These are phyloP conservation scores for Salix caprea DNA, from an alignment of 345 rosid species.

Conservation along the genomic window DNA sequence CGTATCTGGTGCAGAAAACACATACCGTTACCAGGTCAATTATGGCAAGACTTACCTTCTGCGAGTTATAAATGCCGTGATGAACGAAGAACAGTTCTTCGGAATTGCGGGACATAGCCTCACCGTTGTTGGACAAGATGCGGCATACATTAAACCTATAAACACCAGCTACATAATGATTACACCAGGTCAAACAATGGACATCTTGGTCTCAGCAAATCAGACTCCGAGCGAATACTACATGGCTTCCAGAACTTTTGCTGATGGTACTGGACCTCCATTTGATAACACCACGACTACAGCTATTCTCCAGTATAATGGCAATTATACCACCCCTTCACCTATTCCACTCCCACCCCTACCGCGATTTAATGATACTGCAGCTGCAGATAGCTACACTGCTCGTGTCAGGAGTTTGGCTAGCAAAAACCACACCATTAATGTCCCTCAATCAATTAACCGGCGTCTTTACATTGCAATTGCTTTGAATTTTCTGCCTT, in stretches of 20 bases:
- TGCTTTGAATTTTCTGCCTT: conserved; percentile 19
- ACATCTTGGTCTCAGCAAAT: conserved; percentile 63
- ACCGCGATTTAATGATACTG: conserved; percentile 15
- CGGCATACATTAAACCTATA: conserved; percentile 25
- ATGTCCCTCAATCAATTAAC: conserved; percentile 23
- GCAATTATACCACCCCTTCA: conserved; percentile 22
- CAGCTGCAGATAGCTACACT: conserved; percentile 19
- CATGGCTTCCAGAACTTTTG: conserved; percentile 68
- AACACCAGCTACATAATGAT: conserved; percentile 43
- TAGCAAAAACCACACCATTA: conserved; percentile 16
- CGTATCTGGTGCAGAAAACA: conserved; percentile 19
- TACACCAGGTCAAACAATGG: conserved; percentile 78
- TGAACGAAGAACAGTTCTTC: conserved; percentile 31
- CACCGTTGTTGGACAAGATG: conserved; percentile 36
- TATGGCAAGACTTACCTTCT: conserved; percentile 34
- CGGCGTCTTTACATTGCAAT: conserved; percentile 19
- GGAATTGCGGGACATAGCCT: conserved; percentile 34
- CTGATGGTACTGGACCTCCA: conserved; percentile 24
- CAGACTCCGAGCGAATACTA: conserved; percentile 63
- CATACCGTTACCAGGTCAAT: conserved; percentile 21
- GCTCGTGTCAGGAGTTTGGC: conserved; percentile 14
- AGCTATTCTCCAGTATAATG: conserved; percentile 61
- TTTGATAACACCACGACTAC: conserved; percentile 84
- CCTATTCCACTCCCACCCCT: conserved; percentile 25
- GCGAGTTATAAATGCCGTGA: conserved; percentile 29